phyloP scores from a whole-genome alignment of 2,329 filamentous ascomycete genomes.

The Colletotrichum sp. region DNA sequence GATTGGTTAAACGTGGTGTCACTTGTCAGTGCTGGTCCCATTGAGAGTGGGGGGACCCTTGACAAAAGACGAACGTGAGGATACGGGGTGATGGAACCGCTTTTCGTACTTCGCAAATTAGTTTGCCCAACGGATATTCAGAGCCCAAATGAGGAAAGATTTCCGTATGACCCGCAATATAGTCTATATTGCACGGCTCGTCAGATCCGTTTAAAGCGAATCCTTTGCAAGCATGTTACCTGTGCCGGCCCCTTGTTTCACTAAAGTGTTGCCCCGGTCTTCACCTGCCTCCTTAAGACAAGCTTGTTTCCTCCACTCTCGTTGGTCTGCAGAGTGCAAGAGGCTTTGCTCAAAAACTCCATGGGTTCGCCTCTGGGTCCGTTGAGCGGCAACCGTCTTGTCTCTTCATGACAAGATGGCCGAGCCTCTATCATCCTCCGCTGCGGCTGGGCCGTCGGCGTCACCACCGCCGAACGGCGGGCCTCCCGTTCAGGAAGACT shows the following conservation, averaged over 20 bases:
- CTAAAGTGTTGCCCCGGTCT: not conserved
- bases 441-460: not conserved
- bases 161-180: not conserved
- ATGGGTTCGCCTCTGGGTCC: not conserved
- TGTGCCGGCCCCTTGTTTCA: not conserved
- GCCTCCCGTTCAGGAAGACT: not conserved
- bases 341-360: not conserved
- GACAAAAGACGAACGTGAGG: not conserved
- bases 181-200: not conserved
- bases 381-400: not conserved
- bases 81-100: not conserved
- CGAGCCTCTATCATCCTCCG: not conserved
- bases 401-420: not conserved
- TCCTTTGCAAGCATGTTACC: not conserved
- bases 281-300: not conserved
- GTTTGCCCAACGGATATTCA: not conserved
- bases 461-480: not conserved
- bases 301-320: constrained; percentile 1
- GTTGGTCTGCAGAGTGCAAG: not conserved
- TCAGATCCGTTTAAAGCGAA: not conserved
- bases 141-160: not conserved
- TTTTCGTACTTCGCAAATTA: not conserved
- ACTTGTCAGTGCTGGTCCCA: not conserved
- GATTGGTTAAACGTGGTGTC: not conserved
- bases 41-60: not conserved